These are phyloP conservation scores for Carex myosuroides DNA, from an alignment of 176 grass and related monocot species.

Conservation along the genomic window DNA sequence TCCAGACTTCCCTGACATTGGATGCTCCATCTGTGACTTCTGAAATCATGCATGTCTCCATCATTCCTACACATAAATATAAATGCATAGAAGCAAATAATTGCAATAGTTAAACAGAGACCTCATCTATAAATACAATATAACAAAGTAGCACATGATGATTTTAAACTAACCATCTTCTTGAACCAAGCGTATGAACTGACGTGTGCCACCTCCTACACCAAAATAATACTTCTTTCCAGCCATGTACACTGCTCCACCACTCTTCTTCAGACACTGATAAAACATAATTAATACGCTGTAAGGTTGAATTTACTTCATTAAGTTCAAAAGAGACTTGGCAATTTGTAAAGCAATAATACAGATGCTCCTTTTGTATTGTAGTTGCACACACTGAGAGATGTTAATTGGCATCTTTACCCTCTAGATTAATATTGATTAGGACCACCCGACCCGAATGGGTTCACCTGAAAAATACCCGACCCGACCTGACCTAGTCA, in stretches of 20 bases:
- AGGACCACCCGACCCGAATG: neutral
- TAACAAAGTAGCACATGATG: constrained; percentile 13
- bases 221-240: constrained; percentile 98
- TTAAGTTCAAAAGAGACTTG: neutral
- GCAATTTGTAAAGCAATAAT: neutral
- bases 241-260: constrained; percentile 75
- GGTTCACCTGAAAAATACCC: neutral
- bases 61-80: constrained; percentile 37
- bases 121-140: neutral
- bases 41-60: constrained; percentile 53
- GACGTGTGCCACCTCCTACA: constrained; percentile 90
- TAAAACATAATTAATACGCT: neutral
- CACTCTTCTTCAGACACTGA: constrained; percentile 42
- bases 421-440: neutral
- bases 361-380: neutral
- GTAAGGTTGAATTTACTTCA: neutral
- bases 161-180: constrained; percentile 62
- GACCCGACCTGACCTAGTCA: neutral
- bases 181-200: constrained; percentile 76
- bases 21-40: constrained; percentile 91
- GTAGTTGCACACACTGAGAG: neutral
- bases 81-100: constrained; percentile 12
- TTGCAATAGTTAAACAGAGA: constrained; percentile 1
- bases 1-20: constrained; percentile 94
- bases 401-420: neutral